These are phyloP conservation scores for Alloteropsis angusta DNA, from an alignment of 202 grass and related monocot species.

Conservation along the genomic window DNA sequence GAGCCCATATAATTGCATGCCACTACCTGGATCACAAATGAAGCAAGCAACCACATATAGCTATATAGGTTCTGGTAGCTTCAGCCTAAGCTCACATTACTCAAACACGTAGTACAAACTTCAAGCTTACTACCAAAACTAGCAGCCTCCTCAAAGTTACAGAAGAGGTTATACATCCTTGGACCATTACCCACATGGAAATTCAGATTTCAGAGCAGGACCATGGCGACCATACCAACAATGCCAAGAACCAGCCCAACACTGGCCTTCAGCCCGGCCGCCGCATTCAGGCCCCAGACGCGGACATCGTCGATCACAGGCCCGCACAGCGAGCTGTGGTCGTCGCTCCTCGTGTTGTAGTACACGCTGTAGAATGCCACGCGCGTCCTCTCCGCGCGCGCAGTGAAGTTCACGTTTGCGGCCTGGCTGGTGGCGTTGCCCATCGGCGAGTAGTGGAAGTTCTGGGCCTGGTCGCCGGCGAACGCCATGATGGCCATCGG, in stretches of 20 bases:
- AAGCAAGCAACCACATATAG: constrained; percentile 35
- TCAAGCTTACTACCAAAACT: constrained; percentile 43
- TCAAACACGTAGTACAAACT: constrained; percentile 25
- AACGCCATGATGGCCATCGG: constrained; percentile 93
- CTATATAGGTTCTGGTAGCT: constrained; percentile 29
- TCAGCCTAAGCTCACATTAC: constrained; percentile 34
- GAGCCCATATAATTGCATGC: constrained; percentile 25
- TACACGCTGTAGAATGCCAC: constrained; percentile 93
- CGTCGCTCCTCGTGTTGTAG: constrained; percentile 89
- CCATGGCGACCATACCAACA: constrained; percentile 12
- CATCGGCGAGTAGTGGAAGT: constrained; percentile 82
- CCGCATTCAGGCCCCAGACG: constrained; percentile 61
- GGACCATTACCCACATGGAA: not conserved
- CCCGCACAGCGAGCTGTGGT: constrained; percentile 84
- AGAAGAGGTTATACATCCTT: constrained; percentile 22
- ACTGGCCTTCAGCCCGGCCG: constrained; percentile 29
- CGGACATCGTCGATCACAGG: constrained; percentile 77
- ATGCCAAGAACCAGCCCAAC: constrained; percentile 33
- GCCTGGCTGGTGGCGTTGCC: constrained; percentile 75
- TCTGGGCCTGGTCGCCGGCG: constrained; percentile 73
- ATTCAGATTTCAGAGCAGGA: constrained; percentile 40
- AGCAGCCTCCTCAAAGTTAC: constrained; percentile 30
- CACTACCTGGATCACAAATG: constrained; percentile 26
- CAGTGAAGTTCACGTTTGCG: constrained; percentile 66
- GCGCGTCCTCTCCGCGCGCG: constrained; percentile 71